Conservation (phyloP, 2,329 filamentous ascomycete species). For the Cladobotryum mycophilum region DNA sequence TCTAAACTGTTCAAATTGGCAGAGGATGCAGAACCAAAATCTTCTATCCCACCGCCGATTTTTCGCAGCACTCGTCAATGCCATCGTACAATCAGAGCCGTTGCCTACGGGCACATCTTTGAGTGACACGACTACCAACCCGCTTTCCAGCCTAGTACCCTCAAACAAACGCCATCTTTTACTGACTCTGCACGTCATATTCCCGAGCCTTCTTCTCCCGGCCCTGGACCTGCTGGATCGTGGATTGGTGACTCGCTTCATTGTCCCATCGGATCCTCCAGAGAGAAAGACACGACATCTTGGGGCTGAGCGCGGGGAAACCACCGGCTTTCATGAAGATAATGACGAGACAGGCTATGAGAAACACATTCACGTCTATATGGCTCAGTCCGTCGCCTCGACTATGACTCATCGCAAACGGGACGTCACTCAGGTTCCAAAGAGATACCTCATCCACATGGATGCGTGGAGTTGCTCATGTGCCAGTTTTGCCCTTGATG, state of each 20-base stretch:
- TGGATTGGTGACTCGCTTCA: slow-evolving; percentile 56
- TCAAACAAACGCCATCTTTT: slow-evolving; percentile 48
- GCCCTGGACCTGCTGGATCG: slow-evolving; percentile 85
- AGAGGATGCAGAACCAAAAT: slow-evolving; percentile 12
- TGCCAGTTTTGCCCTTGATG: slow-evolving; percentile 71
- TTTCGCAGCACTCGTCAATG: slow-evolving; percentile 43
- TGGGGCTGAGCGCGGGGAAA: no score
- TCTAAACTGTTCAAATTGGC: neutral
- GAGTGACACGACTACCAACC: neutral
- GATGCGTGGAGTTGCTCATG: slow-evolving; percentile 84
- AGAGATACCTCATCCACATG: slow-evolving; percentile 64
- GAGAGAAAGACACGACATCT: neutral
- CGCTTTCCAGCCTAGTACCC: neutral
- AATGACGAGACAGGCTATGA: neutral
- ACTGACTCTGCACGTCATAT: slow-evolving; percentile 78
- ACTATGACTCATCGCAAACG: slow-evolving; percentile 21
- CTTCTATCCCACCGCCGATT: slow-evolving; percentile 36
- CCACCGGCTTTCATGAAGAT: no score
- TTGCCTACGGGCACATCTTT: neutral
- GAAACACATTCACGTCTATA: slow-evolving; percentile 40
- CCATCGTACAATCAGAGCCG: slow-evolving; percentile 24
- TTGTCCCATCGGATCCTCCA: neutral
- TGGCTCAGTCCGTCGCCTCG: slow-evolving; percentile 55
- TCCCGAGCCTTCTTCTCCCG: slow-evolving; percentile 73
- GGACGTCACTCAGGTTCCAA: slow-evolving; percentile 13